Evolutionary conservation across 2,329 filamentous ascomycete species (phyloP).

Genomic region (Rutstroemia sp.): DNA sequence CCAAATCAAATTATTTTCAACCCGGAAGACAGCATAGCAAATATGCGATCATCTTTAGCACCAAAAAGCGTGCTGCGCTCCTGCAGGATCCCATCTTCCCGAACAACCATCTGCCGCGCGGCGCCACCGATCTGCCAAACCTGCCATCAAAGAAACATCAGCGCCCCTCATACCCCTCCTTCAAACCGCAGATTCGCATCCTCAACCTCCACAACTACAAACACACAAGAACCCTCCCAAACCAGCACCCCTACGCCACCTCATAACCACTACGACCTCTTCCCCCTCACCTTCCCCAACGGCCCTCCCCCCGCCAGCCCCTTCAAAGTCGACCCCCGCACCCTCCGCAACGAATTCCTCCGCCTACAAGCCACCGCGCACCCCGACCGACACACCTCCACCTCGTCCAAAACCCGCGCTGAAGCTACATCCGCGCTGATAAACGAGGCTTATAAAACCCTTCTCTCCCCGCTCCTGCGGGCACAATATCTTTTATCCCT

Average conservation of each 20-base stretch:
- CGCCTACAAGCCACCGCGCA: slow-evolving; percentile 71
- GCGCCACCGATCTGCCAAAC: background rate
- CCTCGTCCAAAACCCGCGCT: slow-evolving; percentile 50
- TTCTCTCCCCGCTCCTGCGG: slow-evolving; percentile 67
- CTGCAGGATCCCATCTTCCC: background rate
- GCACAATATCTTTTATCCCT: slow-evolving; percentile 80
- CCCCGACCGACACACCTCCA: slow-evolving; percentile 49
- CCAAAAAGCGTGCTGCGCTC: background rate
- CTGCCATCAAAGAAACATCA: background rate
- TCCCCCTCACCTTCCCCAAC: slow-evolving; percentile 67
- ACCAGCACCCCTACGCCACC: slow-evolving; percentile 7
- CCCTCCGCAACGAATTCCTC: slow-evolving; percentile 79
- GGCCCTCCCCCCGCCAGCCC: slow-evolving; percentile 72
- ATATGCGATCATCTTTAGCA: slow-evolving; percentile 3
- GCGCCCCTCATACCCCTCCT: background rate
- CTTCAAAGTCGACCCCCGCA: slow-evolving; percentile 65
- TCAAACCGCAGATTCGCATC: background rate
- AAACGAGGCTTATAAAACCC: slow-evolving; percentile 86
- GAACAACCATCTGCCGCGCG: background rate
- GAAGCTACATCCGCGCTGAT: slow-evolving; percentile 75
- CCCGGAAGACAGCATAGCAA: background rate
- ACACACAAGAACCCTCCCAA: background rate
- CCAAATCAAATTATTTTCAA: too few relatives aligned
- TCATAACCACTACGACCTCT: slow-evolving; percentile 76
- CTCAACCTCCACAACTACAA: background rate